Evolutionary conservation across 2,329 filamentous ascomycete species (phyloP).

Genomic region (Gaeumannomyces sp.): DNA sequence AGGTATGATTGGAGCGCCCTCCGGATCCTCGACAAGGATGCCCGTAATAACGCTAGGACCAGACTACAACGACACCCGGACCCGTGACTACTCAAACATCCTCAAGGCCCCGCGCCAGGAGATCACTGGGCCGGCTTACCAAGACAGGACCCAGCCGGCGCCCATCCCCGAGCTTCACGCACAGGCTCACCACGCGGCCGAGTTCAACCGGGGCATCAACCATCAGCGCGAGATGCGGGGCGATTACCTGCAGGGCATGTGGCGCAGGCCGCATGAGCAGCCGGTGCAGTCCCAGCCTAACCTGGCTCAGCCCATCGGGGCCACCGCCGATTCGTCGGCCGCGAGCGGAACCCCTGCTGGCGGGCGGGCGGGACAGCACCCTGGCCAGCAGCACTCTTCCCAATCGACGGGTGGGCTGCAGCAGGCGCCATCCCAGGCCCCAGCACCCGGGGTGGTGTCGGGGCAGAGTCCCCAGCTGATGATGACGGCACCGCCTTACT

Average conservation of each 20-base stretch:
- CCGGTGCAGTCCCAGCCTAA: slow-evolving; percentile 40
- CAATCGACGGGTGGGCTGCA: background rate
- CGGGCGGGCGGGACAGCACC: no score
- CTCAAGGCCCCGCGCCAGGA: slow-evolving; percentile 82
- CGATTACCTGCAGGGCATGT: slow-evolving; percentile 75
- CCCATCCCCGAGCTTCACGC: slow-evolving; percentile 73
- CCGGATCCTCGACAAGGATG: slow-evolving; percentile 64
- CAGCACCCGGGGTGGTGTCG: slow-evolving; percentile 39
- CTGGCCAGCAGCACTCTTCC: background rate
- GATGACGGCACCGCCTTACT: slow-evolving; percentile 61
- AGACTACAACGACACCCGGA: slow-evolving; percentile 69
- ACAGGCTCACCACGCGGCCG: slow-evolving; percentile 81
- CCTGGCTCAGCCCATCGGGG: slow-evolving; percentile 40
- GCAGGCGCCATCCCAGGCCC: background rate
- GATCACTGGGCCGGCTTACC: slow-evolving; percentile 78
- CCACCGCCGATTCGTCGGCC: slow-evolving; percentile 13
- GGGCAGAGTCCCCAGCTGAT: slow-evolving; percentile 62
- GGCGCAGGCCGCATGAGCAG: slow-evolving; percentile 77
- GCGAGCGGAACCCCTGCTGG: background rate
- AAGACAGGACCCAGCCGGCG: slow-evolving; percentile 75
- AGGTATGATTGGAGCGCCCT: slow-evolving; percentile 60
- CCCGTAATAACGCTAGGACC: slow-evolving; percentile 79
- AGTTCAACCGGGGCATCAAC: slow-evolving; percentile 82
- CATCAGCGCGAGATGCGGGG: slow-evolving; percentile 72
- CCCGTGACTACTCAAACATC: slow-evolving; percentile 75